A percentile compares a stretch with the other conserved stretches of the same genome.
Conservation (phyloP, 1,284 basidiomycete genomes). For the Sporisorium sorghi region DNA sequence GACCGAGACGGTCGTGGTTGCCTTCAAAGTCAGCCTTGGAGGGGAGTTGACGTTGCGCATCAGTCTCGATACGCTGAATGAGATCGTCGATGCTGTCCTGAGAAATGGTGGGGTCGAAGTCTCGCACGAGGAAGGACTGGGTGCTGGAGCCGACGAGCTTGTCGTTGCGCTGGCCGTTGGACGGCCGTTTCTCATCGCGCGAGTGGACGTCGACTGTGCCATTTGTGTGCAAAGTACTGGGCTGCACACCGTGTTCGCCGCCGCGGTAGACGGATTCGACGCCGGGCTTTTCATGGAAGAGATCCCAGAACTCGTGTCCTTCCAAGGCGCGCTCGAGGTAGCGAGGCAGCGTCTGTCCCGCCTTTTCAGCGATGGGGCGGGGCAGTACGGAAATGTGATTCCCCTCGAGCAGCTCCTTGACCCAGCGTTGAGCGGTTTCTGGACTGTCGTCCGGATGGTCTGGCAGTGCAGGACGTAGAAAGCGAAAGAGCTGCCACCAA, state of each 20-base stretch:
- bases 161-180: conserved; percentile 2
- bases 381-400: conserved; percentile 34
- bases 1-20: conserved; percentile 42
- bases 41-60: conserved; percentile 25
- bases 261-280: conserved; percentile 31
- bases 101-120: conserved; percentile 37
- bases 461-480: conserved; percentile 34
- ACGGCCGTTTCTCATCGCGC: background rate
- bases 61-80: conserved; percentile 31
- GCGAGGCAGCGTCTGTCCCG: conserved; percentile 31
- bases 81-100: conserved; percentile 29
- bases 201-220: background rate
- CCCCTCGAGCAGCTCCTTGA: conserved; percentile 36
- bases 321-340: conserved; percentile 51
- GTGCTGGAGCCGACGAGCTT: conserved; percentile 36
- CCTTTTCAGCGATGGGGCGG: conserved; percentile 39
- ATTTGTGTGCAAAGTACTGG: background rate
- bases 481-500: conserved; percentile 57
- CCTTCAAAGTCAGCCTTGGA: conserved; percentile 44
- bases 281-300: conserved; percentile 30
- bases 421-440: conserved; percentile 38
- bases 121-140: conserved; percentile 28
- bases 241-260: conserved; percentile 26
- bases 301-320: conserved; percentile 52
- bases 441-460: conserved; percentile 42